Evolutionary conservation across 2,329 filamentous ascomycete species (phyloP), one percentile per base, ranked within the genome.

Genomic region (Aspergillus uvarum): DNA sequence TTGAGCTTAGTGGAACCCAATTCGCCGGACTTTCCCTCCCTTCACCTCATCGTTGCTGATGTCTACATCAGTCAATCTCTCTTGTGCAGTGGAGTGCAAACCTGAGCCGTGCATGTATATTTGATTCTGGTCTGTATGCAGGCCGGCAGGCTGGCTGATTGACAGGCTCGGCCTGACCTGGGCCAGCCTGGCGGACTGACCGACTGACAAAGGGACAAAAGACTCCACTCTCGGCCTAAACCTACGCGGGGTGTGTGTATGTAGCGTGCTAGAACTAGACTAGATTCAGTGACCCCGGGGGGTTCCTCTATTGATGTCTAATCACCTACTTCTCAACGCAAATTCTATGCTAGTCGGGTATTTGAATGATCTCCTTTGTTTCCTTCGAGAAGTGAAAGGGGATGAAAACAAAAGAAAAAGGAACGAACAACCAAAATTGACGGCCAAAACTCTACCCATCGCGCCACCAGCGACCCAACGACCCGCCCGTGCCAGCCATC

Each of bases 391-490:
- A 22, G 22, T 22, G 22, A 22, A 2, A 2, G 2, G 22, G 22
- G 22, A n/a, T n/a, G n/a, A n/a, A 22, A 22, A 12, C 4, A 5
- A 32, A 35, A 35, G 8, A 42, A 5, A 7, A 42, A 5, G 5
- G 32, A 35, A n/a, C 42, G 49, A 12, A 35, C 54, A 53, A 49
- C 32, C 12, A 22, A 22, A 22, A 22, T 22, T 2, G 22, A 22
- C 22, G 22, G 22, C 22, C 22, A 32, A 14, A 5, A 29, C 12
- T 24, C 14, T n/a, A 67, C 11, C 66, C 71, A 61, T 77, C 74
- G 26, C 77, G 74, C 77, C 77, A 79, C 77, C 77, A 79, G 51
- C 72, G 72, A 11, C 77, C 77, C 56, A 79, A 60, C 6, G 74
- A 72, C 16, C 72, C 75, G 29, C 72, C 71, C 5, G 70, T 71